phyloP scores from a whole-genome alignment of 2,329 filamentous ascomycete species.

The Aspergillus thermomutatus region DNA sequence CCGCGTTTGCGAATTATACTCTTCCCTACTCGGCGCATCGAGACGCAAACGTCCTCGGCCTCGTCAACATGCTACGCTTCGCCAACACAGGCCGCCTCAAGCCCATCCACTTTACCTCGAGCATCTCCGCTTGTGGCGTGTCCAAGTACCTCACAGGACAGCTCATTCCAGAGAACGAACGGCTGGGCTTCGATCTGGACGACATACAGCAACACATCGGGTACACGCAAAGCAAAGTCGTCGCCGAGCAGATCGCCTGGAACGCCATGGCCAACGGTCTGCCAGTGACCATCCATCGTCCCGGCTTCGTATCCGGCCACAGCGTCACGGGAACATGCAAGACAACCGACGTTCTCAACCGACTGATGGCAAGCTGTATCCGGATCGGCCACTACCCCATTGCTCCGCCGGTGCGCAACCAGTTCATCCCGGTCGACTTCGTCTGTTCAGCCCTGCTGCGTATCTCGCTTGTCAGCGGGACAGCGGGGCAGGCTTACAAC shows the following conservation, averaged over 20 bases:
- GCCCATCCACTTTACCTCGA: constrained; percentile 16
- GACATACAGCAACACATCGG: constrained; percentile 9
- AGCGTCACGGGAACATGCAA: constrained; percentile 14
- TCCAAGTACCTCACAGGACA: constrained; percentile 1
- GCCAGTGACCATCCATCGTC: constrained; percentile 17
- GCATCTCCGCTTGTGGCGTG: constrained; percentile 15
- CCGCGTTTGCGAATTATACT: constrained; percentile 9
- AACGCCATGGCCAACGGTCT: constrained; percentile 15
- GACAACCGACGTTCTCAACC: constrained; percentile 13
- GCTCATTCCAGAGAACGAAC: constrained; percentile 7
- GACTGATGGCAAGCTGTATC: constrained; percentile 16
- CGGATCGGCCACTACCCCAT: constrained; percentile 12
- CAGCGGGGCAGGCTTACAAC: constrained; percentile 17
- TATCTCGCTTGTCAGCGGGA: constrained; percentile 4
- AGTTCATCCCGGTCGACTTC: constrained; percentile 18
- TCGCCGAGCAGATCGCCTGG: constrained; percentile 17
- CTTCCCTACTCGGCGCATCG: constrained; percentile 10
- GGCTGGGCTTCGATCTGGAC: background rate
- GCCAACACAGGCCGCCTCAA: constrained; percentile 13
- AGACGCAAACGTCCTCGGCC: constrained; percentile 7
- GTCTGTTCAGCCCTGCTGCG: constrained; percentile 10
- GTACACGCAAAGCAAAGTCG: constrained; percentile 20
- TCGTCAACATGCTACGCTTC: constrained; percentile 5
- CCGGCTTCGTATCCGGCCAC: constrained; percentile 15
- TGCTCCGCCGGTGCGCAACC: constrained; percentile 4